Conservation (phyloP, 2,329 filamentous ascomycete genomes). For the Neofusicoccum kwambonambiense region DNA sequence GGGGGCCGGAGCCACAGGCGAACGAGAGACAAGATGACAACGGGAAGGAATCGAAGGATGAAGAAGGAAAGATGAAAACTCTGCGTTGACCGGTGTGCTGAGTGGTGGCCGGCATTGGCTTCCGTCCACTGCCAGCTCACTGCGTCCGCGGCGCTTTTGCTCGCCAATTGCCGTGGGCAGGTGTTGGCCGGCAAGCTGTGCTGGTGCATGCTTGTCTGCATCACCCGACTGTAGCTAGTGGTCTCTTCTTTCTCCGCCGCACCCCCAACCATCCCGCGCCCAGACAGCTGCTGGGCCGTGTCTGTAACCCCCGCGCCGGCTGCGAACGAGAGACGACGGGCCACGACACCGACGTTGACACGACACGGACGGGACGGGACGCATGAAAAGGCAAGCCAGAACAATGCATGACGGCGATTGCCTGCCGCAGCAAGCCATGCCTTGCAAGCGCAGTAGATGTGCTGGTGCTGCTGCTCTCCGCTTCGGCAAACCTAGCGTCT, state of each 20-base stretch:
- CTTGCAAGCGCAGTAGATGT: background rate
- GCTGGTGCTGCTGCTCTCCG: background rate
- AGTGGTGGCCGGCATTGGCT: too few species aligned
- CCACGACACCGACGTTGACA: background rate
- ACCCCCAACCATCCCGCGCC: background rate
- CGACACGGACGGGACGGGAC: background rate
- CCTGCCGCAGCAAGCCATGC: background rate
- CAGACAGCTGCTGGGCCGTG: background rate
- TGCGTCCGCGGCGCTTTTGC: too few species aligned
- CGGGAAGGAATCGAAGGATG: too few species aligned
- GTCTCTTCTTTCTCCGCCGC: background rate
- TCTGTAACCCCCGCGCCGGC: background rate
- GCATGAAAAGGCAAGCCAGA: background rate
- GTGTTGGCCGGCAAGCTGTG: background rate
- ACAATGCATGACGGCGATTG: background rate
- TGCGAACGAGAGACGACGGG: background rate
- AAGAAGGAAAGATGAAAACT: background rate
- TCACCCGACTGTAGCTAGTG: background rate
- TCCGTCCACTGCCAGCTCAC: too few species aligned
- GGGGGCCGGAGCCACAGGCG: background rate
- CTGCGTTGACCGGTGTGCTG: background rate
- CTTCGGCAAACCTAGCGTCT: background rate
- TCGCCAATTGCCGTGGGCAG: too few species aligned
- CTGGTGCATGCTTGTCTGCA: background rate
- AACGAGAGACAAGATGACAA: background rate